Evolutionary conservation across 495 filamentous ascomycete species (phyloP), one percentile per base, ranked within the genome.

Genomic region (Cryomyces antarcticus): DNA sequence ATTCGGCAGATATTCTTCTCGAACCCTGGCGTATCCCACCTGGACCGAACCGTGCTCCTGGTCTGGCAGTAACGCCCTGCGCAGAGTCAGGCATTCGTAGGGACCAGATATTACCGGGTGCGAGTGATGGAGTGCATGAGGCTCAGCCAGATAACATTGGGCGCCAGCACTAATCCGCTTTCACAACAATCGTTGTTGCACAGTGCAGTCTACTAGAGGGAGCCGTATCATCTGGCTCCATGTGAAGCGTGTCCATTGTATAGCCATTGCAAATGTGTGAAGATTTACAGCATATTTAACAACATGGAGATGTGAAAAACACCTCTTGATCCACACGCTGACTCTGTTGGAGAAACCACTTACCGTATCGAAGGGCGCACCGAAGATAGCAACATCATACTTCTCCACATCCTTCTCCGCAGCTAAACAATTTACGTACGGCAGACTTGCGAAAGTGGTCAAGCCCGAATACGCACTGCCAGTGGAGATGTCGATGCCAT

Each of bases 381-480:
- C 82, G 28, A 92, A 53, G 56, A 92, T 81, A 28, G 82, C 83
- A 58, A 89, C 87, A 46, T 92, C 83, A 52, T 76, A 89, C 51
- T 65, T 73, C 49, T 77, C 70, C 3, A 60, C 55, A 12, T 70
- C 49, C 9, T 47, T 35, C 4, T 43, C 41, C 12, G 30, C 40
- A 10, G 52, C 53, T n/a, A 63, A 49, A 44, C 60, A 63, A 48
- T 62, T 51, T n/a, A 69, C 59, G 48, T 69, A 63, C 0, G 64
- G 65, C 5, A 69, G 38, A 46, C 64, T 63, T 1, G 68, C 67
- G 47, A 66, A 72, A 0, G 68, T 70, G 1, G 57, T 63, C 24
- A 70, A 37, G n/a, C 67, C 67, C 9, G 60, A 52, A 48, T 62
- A 59, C n/a, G 50, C 52, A 4, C 50, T 52, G 34, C 47, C 42